phyloP scores from a whole-genome alignment of 306 rosid genomes.

The Trichosanthes truncata region DNA sequence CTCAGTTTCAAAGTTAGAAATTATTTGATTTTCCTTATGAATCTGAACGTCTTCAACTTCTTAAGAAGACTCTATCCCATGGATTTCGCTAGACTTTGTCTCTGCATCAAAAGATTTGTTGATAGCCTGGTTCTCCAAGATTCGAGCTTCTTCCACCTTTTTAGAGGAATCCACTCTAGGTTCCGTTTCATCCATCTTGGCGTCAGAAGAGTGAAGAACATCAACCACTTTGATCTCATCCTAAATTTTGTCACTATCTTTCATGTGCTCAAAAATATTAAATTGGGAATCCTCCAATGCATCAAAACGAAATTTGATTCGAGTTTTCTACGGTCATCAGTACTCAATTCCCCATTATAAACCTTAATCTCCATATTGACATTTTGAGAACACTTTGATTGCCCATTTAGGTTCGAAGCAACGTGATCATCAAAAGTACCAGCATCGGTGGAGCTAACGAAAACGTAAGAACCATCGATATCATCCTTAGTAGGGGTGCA shows the following conservation, averaged over 20 bases:
- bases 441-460: slow-evolving; percentile 23
- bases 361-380: neutral
- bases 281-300: neutral
- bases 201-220: neutral
- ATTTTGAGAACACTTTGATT: neutral
- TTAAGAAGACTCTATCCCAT: neutral
- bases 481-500: slow-evolving; percentile 2
- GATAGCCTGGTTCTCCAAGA: neutral
- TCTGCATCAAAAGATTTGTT: neutral
- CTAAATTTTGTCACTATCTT: neutral
- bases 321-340: neutral
- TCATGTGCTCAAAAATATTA: neutral
- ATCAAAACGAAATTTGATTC: neutral
- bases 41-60: neutral
- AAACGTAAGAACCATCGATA: slow-evolving; percentile 25
- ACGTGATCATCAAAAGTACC: slow-evolving; percentile 11
- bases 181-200: slow-evolving; percentile 1
- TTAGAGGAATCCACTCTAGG: neutral
- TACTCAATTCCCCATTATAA: neutral
- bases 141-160: neutral
- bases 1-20: no score
- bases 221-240: neutral
- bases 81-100: neutral
- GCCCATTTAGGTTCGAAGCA: slow-evolving; percentile 31
- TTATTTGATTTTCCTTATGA: neutral